These are phyloP conservation scores for Paramecium sonneborni DNA, from an alignment of 73 alveolate genomes.

Conservation along the genomic window DNA sequence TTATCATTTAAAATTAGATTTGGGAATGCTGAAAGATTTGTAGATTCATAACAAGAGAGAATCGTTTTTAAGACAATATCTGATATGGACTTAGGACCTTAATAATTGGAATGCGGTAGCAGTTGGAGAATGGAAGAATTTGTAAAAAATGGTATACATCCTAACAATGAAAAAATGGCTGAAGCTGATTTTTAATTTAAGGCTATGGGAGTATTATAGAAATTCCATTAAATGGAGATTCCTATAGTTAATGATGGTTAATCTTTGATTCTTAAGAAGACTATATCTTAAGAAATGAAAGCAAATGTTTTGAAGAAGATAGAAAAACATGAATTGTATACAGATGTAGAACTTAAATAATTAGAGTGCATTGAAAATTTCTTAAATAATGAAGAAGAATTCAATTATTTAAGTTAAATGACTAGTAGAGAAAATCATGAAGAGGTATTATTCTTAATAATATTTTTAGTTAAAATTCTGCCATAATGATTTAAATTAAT, in stretches of 20 bases:
- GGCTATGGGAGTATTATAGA: background rate
- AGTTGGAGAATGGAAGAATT: conserved; percentile 53
- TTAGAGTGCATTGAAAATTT: background rate
- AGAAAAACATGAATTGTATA: background rate
- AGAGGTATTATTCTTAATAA: conserved; percentile 21
- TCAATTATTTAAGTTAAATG: background rate
- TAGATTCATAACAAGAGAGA: background rate
- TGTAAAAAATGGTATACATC: conserved; percentile 4
- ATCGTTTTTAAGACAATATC: background rate
- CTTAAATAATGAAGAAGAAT: background rate
- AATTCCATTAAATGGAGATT: conserved; percentile 26
- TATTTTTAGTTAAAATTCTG: conserved; percentile 19
- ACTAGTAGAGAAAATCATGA: conserved; percentile 16
- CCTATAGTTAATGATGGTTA: background rate
- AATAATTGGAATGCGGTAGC: background rate
- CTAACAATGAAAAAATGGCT: background rate
- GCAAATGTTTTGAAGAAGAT: background rate
- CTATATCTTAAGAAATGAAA: background rate
- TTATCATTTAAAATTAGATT: conserved; percentile 14
- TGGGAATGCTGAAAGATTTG: conserved; percentile 53
- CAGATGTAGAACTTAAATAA: background rate
- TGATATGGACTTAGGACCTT: conserved; percentile 14
- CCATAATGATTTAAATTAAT: conserved; percentile 49
- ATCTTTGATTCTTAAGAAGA: background rate
- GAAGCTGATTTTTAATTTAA: conserved; percentile 7